Percentiles rank a stretch among this genome's conserved stretches.
These are phyloP conservation scores for Puccinia coronata DNA, from an alignment of 1,284 basidiomycete genomes.

Conservation along the genomic window DNA sequence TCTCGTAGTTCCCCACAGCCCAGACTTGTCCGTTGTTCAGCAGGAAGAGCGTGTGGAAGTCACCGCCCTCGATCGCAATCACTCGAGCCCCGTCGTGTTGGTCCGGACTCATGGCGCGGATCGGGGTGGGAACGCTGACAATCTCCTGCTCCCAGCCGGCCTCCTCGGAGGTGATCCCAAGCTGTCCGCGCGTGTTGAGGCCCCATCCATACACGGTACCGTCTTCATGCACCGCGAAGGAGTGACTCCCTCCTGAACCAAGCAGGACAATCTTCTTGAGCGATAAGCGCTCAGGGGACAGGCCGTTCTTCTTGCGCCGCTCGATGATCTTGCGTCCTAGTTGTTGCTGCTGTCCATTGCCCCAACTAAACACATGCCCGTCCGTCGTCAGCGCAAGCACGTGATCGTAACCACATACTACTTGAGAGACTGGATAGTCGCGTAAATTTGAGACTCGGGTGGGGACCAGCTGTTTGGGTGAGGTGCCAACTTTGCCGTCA, in stretches of 20 bases:
- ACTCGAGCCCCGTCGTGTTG: constrained; percentile 71
- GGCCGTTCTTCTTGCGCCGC: constrained; percentile 78
- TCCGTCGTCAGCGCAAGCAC: constrained; percentile 79
- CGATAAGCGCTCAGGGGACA: constrained; percentile 75
- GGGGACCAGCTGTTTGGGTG: constrained; percentile 61
- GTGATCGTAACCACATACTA: constrained; percentile 82
- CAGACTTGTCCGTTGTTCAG: constrained; percentile 79
- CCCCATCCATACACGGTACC: constrained; percentile 90
- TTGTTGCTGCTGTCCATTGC: constrained; percentile 81
- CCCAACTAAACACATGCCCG: constrained; percentile 75
- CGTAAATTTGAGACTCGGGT: constrained; percentile 60
- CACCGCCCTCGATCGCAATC: constrained; percentile 68
- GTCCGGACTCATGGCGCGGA: constrained; percentile 69
- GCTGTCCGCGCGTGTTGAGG: constrained; percentile 75
- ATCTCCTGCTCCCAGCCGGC: constrained; percentile 63
- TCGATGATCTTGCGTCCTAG: constrained; percentile 77
- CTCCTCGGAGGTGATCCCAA: constrained; percentile 64
- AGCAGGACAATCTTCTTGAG: constrained; percentile 75
- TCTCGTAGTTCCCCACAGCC: constrained; percentile 76
- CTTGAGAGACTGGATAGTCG: constrained; percentile 63
- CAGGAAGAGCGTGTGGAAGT: constrained; percentile 84
- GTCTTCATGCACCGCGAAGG: constrained; percentile 79
- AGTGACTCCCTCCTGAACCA: constrained; percentile 79
- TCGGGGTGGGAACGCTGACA: constrained; percentile 70
- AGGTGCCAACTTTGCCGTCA: constrained; percentile 64